These are phyloP conservation scores for Gamarada debralockiae DNA, from an alignment of 495 filamentous ascomycete species.

Conservation along the genomic window DNA sequence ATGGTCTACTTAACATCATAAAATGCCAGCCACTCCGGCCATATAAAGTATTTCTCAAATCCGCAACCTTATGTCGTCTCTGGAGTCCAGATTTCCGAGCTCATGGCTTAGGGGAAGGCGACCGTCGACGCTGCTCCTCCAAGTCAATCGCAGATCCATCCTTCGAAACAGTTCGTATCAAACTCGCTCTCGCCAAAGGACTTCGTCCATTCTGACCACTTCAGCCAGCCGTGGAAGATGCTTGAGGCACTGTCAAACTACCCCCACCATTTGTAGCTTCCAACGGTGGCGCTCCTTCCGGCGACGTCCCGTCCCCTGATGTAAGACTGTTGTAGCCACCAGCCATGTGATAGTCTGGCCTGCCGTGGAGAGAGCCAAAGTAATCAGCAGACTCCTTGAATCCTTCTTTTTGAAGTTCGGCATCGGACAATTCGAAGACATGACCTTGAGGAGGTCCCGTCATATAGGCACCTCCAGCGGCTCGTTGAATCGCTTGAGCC, in stretches of 20 bases:
- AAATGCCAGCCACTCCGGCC: no score
- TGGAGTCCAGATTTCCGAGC: no score
- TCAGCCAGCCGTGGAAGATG: no score
- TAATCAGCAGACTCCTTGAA: slow-evolving; percentile 41
- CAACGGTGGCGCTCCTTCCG: not conserved
- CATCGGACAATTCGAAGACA: slow-evolving; percentile 50
- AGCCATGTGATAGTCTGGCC: slow-evolving; percentile 7
- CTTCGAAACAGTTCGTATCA: not conserved
- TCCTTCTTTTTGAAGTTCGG: slow-evolving; percentile 40
- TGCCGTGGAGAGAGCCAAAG: slow-evolving; percentile 15
- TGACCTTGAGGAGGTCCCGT: slow-evolving; percentile 41
- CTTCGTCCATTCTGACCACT: slow-evolving; percentile 5
- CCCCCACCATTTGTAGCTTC: not conserved
- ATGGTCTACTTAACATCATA: no score
- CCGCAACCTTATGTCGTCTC: no score
- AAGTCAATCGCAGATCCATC: slow-evolving; percentile 1
- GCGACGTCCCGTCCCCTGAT: not conserved
- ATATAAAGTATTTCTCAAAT: no score
- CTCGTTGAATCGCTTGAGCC: slow-evolving; percentile 57
- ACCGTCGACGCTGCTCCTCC: not conserved
- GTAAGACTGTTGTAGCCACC: slow-evolving; percentile 13
- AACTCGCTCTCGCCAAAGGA: slow-evolving; percentile 2
- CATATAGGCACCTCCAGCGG: slow-evolving; percentile 48
- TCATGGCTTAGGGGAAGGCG: not conserved
- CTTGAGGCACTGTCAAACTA: not conserved